Evolutionary conservation across 495 filamentous ascomycete genomes (phyloP), one percentile per base, ranked within the genome.

Genomic region (Daldinia concentrica): DNA sequence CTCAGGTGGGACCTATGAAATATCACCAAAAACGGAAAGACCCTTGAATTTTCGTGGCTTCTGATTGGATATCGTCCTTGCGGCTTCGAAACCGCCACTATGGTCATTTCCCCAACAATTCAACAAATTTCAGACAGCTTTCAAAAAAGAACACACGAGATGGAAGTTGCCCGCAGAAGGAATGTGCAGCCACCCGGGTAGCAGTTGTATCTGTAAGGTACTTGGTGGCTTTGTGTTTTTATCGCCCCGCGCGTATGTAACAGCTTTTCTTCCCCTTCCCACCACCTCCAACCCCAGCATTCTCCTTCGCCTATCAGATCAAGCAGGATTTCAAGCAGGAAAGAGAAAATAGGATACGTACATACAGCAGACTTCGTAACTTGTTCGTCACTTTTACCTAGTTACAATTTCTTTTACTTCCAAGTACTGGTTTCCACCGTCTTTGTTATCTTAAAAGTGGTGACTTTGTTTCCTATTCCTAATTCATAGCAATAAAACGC

Each of bases 71-170:
- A 17, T 2, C 37, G 15, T 43, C 24, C 62, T 71, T 74, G 65
- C 71, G 43, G 71, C 58, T 66, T 68, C 58, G 56, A 52, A 55
- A 62, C 74, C 64, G 62, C 68, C 76, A 68, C 76, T 37, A 62
- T 58, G 58, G 63, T 62, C 55, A 58, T 55, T 71, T 72, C 76
- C 75, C 76, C 76, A 78, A 78, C 76, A 78, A 78, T 78, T 78
- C 76, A 78, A 78, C 76, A 78, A 76, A 76, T 74, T 76, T 78
- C 62, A 62, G 51, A 69, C 62, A 66, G 51, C 55, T 45, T 30
- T 63, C 43, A 64, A 73, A 73, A 64, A 73, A 73, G 61, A 54
- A 65, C 45, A 55, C 15, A 24, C 52, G 26, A 43, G 37, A 65
- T 22, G 62, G 50, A 61, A 55, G 30, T 27, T 27, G 59, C 64